Evolutionary conservation across 768 basidiomycete genomes (phyloP), one percentile per base, ranked within the genome.

Genomic region (Thelephora ganbajun): DNA sequence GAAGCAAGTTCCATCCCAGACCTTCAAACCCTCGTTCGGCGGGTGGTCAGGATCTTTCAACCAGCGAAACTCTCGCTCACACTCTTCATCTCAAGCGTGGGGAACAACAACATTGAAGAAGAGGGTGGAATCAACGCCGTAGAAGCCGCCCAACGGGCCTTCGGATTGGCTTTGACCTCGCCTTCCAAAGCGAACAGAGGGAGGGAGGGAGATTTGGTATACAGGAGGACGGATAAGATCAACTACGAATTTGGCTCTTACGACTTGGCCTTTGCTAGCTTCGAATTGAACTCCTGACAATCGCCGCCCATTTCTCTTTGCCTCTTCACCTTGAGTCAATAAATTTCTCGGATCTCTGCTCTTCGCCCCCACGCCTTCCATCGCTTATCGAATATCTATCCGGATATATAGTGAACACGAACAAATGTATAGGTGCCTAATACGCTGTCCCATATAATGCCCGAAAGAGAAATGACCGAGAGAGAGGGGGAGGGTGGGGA

Each of bases 171-270:
- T 9, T 69, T 79, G 54, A 69, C 56, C 52, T 50, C 68, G 49
- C 37, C 37, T 39, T 39, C 37, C 3, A 33, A 41, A 37, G 33
- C 48, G 18, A 50, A 48, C 33, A 33, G 11, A 16, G 53, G 36
- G 11, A 34, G 14, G 34, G 54, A 54, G 20, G 45, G 39, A 9
- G 47, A 35, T 22, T 49, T 26, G 9, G 36, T 59, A 12, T 98
- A 93, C 65, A 78, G 70, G 55, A 71, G 92, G 54, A 93, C 87
- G 44, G 96, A 98, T 69, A 89, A 94, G 66, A 98, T 99, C 63
- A 90, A 94, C 62, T 99, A 99, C 69, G 92, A 94, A 63, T 91
- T 97, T 61, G 86, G 87, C 42, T 90, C 83, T 46, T 92, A 92
- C 61, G 87, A 89, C 61, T 69, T 92, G 51, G 88, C 88, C 13